Evolutionary conservation across 768 basidiomycete species (phyloP), one percentile per base, ranked within the genome.

Genomic region (Mycena vitilis): DNA sequence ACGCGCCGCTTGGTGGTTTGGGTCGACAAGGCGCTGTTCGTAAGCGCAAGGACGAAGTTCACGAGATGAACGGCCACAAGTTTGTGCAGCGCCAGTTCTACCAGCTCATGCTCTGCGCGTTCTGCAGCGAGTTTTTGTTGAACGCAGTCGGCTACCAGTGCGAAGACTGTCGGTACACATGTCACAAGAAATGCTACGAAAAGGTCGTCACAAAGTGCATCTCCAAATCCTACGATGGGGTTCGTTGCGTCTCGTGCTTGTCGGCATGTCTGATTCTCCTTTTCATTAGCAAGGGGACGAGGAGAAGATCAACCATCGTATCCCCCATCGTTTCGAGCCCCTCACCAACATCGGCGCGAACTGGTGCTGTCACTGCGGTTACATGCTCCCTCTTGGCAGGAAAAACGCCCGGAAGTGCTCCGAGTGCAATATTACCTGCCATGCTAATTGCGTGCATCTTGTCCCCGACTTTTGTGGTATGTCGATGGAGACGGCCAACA

Each of bases 151-250:
- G 98, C n/a, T 98, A 96, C 80, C 97, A 98, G 81, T 99, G 98
- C 84, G 98, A 99, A 76, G 98, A 99, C 78, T 99, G 98, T 79
- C 91, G 95, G 70, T 99, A 99, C 79, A 95, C 95, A 4, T 99
- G 98, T 80, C 98, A 99, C 86, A 97, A 96, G 85, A 97, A 97
- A 77, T 99, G 98, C 77, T 97, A 96, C 77, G 94, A 96, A 75
- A 98, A 99, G 79, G 97, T 99, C 23, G 95, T 99, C 73, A 99
- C 98, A 6, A 99, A 99, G 80, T 99, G 98, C 83, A 98, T 99
- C 74, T 96, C 95, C 34, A 98, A 98, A 80, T 95, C 95, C 44
- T 96, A 94, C 76, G 90, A 92, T 48, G 96, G 95, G 73, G 97
- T 97, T 80, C 75, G 91, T 87, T 10, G 47, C 55, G 38, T 47